Evolutionary conservation across 192 early-diverging fungal genomes (phyloP), one percentile per base, ranked within the genome.

Genomic region (Umbelopsis ramanniana): DNA sequence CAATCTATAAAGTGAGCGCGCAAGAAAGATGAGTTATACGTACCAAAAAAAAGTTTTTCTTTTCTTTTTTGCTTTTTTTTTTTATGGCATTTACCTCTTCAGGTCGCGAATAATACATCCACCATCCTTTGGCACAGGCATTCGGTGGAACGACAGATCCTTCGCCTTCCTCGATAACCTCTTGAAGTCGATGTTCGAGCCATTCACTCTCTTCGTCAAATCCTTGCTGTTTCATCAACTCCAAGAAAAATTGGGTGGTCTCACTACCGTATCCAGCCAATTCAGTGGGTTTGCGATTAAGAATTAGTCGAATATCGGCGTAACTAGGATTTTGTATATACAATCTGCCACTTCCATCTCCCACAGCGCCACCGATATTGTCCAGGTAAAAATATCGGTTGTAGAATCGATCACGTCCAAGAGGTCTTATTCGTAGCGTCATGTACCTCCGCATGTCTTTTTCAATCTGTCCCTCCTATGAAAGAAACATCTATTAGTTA

Each of bases 321-420:
- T 70, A 52, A 0, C 77, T 74, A 0, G 89, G 85, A n/a, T 77
- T 83, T 54, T 84, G 87, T 23, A 87, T 87, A 68, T 86, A 89
- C n/a, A 88, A 69, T 22, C 84, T 76, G 21, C 90, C 90, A 0
- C 88, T 79, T 33, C 82, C 87, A 68, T 79, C 75, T 26, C 70
- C 77, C 21, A 80, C 77, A n/a, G 81, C 81, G 22, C 83, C 83
- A 37, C 91, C 91, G 12, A 92, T 81, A 23, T 88, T 86, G 68
- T 98, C 96, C 74, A 97, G 89, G 78, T 90, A 96, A 82, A 90
- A 96, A 74, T 98, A 98, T 60, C 87, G 83, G 75, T 93, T 95
- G 67, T 86, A 88, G 76, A 88, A 97, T 4, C 96, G 86, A 82
- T 98, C 96, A 37, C 70, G 74, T 26, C 95, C 96, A 45, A 98